phyloP scores from a whole-genome alignment of 306 rosid genomes.

The Cicer chorassanicum region DNA sequence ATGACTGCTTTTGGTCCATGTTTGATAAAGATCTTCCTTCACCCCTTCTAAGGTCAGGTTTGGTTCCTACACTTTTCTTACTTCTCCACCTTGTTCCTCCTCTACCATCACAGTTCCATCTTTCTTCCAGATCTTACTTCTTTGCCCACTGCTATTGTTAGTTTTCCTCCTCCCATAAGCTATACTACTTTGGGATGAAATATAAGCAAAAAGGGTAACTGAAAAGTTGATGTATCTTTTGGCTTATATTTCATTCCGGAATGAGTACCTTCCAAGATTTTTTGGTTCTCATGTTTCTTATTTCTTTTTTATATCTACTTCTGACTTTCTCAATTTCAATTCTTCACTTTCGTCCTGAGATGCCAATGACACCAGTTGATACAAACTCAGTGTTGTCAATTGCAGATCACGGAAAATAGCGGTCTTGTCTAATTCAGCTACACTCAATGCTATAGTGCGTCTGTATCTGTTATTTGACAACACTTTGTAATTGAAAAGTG shows the following conservation, averaged over 20 bases:
- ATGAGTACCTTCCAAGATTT: too few relatives aligned
- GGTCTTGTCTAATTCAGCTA: too few relatives aligned
- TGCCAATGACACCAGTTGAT: background rate
- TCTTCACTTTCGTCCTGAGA: background rate
- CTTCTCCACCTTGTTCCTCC: background rate
- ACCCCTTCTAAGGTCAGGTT: background rate
- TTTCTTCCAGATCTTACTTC: background rate
- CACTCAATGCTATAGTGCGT: too few relatives aligned
- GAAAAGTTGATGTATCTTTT: too few relatives aligned
- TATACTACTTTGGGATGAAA: too few relatives aligned
- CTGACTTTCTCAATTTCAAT: background rate
- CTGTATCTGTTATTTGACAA: too few relatives aligned
- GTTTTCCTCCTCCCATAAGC: background rate
- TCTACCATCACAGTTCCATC: background rate
- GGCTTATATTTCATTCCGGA: too few relatives aligned
- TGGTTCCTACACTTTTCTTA: conserved; percentile 4
- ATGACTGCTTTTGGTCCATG: background rate
- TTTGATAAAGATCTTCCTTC: background rate
- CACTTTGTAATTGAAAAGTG: too few relatives aligned
- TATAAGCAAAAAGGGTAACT: too few relatives aligned
- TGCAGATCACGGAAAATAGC: too few relatives aligned
- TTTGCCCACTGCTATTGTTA: background rate
- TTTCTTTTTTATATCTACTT: background rate
- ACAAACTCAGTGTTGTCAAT: background rate
- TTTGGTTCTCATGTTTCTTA: background rate